Base-by-base conservation (phyloP, 176 grass and related monocot species). In the Raddia guianensis region DNA sequence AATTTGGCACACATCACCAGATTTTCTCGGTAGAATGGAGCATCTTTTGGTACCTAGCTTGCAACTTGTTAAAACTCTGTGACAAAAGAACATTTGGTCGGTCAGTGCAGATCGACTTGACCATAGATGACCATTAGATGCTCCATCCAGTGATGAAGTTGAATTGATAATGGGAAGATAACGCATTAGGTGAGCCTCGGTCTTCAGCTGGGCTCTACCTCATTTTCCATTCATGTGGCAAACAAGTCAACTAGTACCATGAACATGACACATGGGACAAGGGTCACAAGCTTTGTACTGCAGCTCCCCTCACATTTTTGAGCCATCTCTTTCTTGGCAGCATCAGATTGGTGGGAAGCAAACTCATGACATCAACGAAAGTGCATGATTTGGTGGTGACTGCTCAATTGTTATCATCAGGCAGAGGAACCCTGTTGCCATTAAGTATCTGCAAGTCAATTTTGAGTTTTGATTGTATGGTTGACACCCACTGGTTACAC, bases 261-360 rank as follows among this genome's bases (percentile, higher is more conserved):
- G 68, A 85, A 85, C 68, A 45, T 57, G 76, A 72, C 27, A 80
- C 59, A 57, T 49, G 49, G 46, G 67, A 85, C 83, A 72, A 54
- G 68, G 15, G 66, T 84, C 75, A 85, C 75, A 43, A 52, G 66
- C 27, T 54, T 72, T 72, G 74, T 72, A 63, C 67, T 72, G 74
- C 34, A 45, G 37, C 59, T 34, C 44, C 44, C 19, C n/a, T 47
- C 66, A 35, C 13, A 75, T 75, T 75, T 54, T 74, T 45, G 56
- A 32, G n/a, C 9, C 19, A n/a, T 8, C 19, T 73, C 32, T 63
- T 42, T 54, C 8, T 54, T 75, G 50, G 61, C 8, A 53, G 40
- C 49, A 75, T 47, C 27, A 75, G 62, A 20, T 49, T 58, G 50
- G 12, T 11, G 44, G 5, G 8, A 49, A 63, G 19, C 14, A 12